Conservation (phyloP, 257 asterid genomes). For the Solanum boliviense region DNA sequence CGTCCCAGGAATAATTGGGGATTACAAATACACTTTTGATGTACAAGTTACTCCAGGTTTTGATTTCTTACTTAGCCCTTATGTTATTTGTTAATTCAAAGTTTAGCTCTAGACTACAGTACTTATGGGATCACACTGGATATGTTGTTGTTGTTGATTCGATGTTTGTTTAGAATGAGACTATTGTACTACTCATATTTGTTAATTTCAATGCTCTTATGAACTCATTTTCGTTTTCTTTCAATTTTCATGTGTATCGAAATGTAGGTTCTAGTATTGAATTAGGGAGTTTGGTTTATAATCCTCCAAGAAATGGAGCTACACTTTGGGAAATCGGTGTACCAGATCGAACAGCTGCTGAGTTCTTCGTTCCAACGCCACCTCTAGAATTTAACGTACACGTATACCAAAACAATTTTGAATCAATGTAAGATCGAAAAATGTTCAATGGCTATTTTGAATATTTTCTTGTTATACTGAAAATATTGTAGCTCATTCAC, state of each 20-base stretch:
- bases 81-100: not conserved
- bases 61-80: not conserved
- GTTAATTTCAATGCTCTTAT: no score
- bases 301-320: constrained; percentile 44
- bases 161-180: not conserved
- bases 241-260: not conserved
- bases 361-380: constrained; percentile 47
- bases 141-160: no score
- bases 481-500: not conserved
- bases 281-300: constrained; percentile 19
- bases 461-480: not conserved
- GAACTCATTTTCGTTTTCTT: not conserved
- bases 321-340: constrained; percentile 61
- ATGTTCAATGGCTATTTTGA: not conserved
- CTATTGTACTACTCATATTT: not conserved
- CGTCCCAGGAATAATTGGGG: constrained; percentile 40
- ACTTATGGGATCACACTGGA: not conserved
- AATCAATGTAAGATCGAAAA: not conserved
- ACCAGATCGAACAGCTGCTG: constrained; percentile 57
- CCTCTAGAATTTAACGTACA: not conserved
- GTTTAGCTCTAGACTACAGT: not conserved
- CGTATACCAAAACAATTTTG: not conserved
- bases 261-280: constrained; percentile 16
- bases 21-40: constrained; percentile 30
- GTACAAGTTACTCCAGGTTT: constrained; percentile 26